Conservation (phyloP, 805 yeast species). For the Kluyveromyces nonfermentans region DNA sequence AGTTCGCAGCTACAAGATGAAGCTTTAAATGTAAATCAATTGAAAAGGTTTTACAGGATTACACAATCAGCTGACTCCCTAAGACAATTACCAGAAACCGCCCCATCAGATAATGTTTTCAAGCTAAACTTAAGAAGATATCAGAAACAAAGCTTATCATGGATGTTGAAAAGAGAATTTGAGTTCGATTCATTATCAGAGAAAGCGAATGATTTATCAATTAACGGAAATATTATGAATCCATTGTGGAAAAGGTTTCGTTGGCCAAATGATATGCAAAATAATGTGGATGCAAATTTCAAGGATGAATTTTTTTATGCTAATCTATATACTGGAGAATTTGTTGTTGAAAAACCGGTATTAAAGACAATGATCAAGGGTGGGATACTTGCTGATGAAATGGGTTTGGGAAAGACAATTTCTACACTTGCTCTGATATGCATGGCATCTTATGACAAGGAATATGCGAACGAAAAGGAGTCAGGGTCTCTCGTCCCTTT, state of each 20-base stretch:
- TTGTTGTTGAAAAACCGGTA: conserved; percentile 58
- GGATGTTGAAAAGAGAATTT: conserved; percentile 80
- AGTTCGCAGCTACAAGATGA: conserved; percentile 24
- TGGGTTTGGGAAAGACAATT: conserved; percentile 94
- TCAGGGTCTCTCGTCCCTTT: not conserved
- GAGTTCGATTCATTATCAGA: conserved; percentile 33
- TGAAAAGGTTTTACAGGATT: conserved; percentile 64
- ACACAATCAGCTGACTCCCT: conserved; percentile 54
- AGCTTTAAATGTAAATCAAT: conserved; percentile 57
- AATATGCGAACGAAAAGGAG: not conserved
- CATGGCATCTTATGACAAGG: conserved; percentile 46
- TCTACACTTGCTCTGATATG: conserved; percentile 68
- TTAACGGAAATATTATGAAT: conserved; percentile 49
- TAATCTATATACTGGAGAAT: conserved; percentile 71
- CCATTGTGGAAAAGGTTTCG: conserved; percentile 76
- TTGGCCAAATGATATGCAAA: conserved; percentile 47
- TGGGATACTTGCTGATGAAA: conserved; percentile 90
- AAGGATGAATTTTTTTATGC: conserved; percentile 47
- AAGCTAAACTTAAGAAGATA: conserved; percentile 56
- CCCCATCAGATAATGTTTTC: conserved; percentile 42
- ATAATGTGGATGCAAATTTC: conserved; percentile 2
- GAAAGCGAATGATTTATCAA: conserved; percentile 16
- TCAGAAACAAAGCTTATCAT: conserved; percentile 76
- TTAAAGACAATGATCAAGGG: conserved; percentile 56
- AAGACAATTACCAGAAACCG: conserved; percentile 53